Evolutionary conservation across 129 eudicot species (phyloP).

Genomic region (Cynara cardunculus): DNA sequence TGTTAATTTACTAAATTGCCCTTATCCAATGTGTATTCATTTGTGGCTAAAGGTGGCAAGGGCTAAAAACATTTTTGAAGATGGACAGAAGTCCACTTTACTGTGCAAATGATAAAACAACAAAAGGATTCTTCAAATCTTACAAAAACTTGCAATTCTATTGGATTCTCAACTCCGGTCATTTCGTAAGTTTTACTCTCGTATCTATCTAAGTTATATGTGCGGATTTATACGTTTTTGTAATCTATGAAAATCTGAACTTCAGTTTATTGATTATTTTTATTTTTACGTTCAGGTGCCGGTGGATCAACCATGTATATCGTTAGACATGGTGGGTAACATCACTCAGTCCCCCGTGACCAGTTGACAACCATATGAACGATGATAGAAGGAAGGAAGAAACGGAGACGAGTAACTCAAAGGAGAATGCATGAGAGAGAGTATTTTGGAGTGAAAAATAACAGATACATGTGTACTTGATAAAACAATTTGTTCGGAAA

Average conservation of each 20-base stretch:
- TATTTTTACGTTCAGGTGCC: conserved; percentile 34
- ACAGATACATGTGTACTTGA: background rate
- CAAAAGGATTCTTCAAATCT: conserved; percentile 46
- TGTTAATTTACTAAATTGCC: conserved; percentile 2
- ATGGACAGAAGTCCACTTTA: conserved; percentile 35
- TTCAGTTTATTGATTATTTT: background rate
- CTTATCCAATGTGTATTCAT: background rate
- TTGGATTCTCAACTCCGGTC: conserved; percentile 62
- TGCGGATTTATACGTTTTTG: background rate
- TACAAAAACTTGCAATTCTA: conserved; percentile 45
- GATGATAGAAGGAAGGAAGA: background rate
- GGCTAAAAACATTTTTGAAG: conserved; percentile 33
- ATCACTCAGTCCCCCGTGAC: conserved; percentile 36
- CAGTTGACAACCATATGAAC: conserved; percentile 2
- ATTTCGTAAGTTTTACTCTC: conserved; percentile 46
- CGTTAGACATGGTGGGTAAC: conserved; percentile 49
- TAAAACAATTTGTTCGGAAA: background rate
- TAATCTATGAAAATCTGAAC: background rate
- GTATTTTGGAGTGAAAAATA: background rate
- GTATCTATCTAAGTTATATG: background rate
- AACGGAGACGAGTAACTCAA: background rate
- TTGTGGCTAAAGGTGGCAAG: conserved; percentile 43
- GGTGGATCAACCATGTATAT: conserved; percentile 42
- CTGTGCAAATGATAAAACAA: conserved; percentile 30
- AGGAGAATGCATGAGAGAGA: background rate